Conservation (phyloP, 192 early-diverging fungal genomes). For the Backusella liffmaniae region DNA sequence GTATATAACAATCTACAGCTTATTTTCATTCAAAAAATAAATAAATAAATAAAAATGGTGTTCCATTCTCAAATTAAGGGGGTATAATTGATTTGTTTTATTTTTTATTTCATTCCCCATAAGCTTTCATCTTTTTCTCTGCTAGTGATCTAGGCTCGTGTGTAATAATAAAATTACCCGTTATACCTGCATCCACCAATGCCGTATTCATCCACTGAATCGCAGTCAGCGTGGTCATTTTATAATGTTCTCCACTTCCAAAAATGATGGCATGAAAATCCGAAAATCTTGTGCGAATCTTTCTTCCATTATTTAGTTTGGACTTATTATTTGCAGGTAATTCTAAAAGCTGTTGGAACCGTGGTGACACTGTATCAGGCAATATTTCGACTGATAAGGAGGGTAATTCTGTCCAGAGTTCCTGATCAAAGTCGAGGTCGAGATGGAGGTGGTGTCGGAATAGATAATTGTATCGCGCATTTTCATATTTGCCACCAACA, state of each 20-base stretch:
- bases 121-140: constrained; percentile 32
- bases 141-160: constrained; percentile 36
- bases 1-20: background rate
- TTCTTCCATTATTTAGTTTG: constrained; percentile 32
- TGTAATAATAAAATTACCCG: constrained; percentile 14
- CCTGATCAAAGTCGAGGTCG: background rate
- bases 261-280: constrained; percentile 38
- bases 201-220: constrained; percentile 35
- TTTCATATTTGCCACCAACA: constrained; percentile 44
- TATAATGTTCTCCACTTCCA: constrained; percentile 31
- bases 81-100: background rate
- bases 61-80: background rate
- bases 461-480: constrained; percentile 19
- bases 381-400: constrained; percentile 15
- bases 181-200: constrained; percentile 27
- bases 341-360: constrained; percentile 17
- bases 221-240: constrained; percentile 34
- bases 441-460: constrained; percentile 8
- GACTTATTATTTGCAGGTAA: background rate
- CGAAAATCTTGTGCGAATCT: constrained; percentile 31
- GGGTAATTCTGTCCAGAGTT: constrained; percentile 24
- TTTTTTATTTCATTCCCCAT: background rate
- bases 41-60: too few species aligned
- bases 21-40: background rate
- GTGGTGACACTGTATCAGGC: constrained; percentile 9